Percentiles rank a stretch among this genome's conserved stretches.
These are phyloP conservation scores for Xylariaceae sp. DNA, from an alignment of 2,329 filamentous ascomycete genomes.

Conservation along the genomic window DNA sequence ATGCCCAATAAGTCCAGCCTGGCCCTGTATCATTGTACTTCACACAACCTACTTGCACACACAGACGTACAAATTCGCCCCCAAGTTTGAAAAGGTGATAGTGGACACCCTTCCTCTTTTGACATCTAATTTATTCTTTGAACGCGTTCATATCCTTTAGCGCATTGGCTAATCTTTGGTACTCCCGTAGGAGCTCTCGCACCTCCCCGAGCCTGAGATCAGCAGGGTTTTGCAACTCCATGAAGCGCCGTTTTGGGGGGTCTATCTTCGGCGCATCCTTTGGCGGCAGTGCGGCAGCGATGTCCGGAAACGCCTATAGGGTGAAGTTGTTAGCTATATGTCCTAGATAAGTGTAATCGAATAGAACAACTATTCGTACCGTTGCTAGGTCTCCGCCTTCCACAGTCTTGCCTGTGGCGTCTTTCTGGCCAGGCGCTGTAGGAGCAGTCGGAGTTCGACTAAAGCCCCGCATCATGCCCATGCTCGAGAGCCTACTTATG, in stretches of 20 bases:
- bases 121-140: slow-evolving; percentile 45
- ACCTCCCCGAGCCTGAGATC: slow-evolving; percentile 79
- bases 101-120: background rate
- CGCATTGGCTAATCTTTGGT: slow-evolving; percentile 71
- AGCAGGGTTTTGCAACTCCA: slow-evolving; percentile 72
- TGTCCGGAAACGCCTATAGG: slow-evolving; percentile 65
- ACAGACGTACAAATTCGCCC: background rate
- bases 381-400: slow-evolving; percentile 65
- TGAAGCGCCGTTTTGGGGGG: slow-evolving; percentile 74
- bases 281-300: slow-evolving; percentile 61
- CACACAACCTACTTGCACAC: background rate
- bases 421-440: slow-evolving; percentile 49
- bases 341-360: background rate
- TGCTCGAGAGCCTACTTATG: slow-evolving; percentile 76
- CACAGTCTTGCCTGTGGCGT: slow-evolving; percentile 42
- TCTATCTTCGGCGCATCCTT: slow-evolving; percentile 63
- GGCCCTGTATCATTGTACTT: too few species aligned
- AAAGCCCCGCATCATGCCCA: slow-evolving; percentile 78
- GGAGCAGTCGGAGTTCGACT: slow-evolving; percentile 61
- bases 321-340: too few species aligned
- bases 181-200: slow-evolving; percentile 73
- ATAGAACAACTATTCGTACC: slow-evolving; percentile 48
- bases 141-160: slow-evolving; percentile 70
- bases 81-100: background rate
- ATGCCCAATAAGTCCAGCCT: slow-evolving; percentile 10